Conservation (phyloP, 202 grass and related monocot genomes). For the Panicum virgatum region DNA sequence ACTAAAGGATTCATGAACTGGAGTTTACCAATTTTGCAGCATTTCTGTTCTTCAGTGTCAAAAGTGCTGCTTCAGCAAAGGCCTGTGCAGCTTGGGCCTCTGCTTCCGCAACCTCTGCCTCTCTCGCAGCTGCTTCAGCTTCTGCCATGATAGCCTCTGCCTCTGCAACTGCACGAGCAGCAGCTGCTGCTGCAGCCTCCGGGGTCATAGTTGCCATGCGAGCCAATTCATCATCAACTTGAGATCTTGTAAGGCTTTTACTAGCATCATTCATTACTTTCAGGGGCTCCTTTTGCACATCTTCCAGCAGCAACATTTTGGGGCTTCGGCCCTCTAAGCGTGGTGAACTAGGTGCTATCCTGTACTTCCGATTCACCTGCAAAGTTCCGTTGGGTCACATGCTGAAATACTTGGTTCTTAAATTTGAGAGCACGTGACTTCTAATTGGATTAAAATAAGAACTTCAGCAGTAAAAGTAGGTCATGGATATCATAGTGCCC, state of each 20-base stretch:
- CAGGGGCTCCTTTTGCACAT: slow-evolving; percentile 46
- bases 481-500: background rate
- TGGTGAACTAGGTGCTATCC: slow-evolving; percentile 65
- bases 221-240: slow-evolving; percentile 78
- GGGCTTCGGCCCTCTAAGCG: slow-evolving; percentile 58
- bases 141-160: slow-evolving; percentile 85
- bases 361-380: slow-evolving; percentile 94
- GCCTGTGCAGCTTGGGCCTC: slow-evolving; percentile 77
- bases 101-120: slow-evolving; percentile 79
- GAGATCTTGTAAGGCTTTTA: slow-evolving; percentile 57
- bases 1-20: background rate
- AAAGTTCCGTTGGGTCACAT: slow-evolving; percentile 25
- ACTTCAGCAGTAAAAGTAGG: slow-evolving; percentile 14
- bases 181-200: slow-evolving; percentile 64
- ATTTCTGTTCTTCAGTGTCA: slow-evolving; percentile 64
- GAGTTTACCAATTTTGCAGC: slow-evolving; percentile 58
- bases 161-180: slow-evolving; percentile 79
- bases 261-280: slow-evolving; percentile 58
- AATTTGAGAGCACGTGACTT: slow-evolving; percentile 1
- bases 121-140: slow-evolving; percentile 78
- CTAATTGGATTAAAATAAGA: background rate
- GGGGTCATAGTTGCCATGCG: slow-evolving; percentile 76
- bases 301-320: slow-evolving; percentile 64
- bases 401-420: slow-evolving; percentile 5
- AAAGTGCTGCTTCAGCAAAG: slow-evolving; percentile 67